phyloP scores from a whole-genome alignment of 768 basidiomycete species.

The Trichaptum fuscoviolaceum region DNA sequence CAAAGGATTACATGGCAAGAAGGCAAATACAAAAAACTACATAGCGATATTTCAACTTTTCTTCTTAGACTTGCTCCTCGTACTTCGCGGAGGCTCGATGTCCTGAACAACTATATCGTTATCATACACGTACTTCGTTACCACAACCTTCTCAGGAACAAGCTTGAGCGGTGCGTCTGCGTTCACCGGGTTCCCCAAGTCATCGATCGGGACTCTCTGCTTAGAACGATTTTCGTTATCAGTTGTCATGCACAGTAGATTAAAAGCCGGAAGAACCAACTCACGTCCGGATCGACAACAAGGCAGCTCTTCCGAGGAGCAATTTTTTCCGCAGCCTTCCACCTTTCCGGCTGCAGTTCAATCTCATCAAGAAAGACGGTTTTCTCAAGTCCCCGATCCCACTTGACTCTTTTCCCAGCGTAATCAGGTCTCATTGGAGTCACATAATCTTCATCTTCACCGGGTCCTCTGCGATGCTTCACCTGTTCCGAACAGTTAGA shows the following conservation, averaged over 20 bases:
- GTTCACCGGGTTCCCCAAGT: slow-evolving; percentile 64
- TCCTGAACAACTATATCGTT: slow-evolving; percentile 38
- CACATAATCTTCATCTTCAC: slow-evolving; percentile 77
- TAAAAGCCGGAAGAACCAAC: slow-evolving; percentile 11
- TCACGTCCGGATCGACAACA: slow-evolving; percentile 61
- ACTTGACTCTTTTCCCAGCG: slow-evolving; percentile 61
- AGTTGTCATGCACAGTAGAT: slow-evolving; percentile 11
- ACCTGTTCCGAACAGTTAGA: slow-evolving; percentile 11
- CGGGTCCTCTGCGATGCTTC: slow-evolving; percentile 59
- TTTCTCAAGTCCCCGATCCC: slow-evolving; percentile 66
- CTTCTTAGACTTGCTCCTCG: slow-evolving; percentile 33
- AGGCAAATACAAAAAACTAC: slow-evolving; percentile 8
- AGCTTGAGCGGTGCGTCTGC: slow-evolving; percentile 55
- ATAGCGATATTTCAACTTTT: slow-evolving; percentile 11
- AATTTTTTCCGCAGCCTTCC: slow-evolving; percentile 11
- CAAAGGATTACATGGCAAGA: slow-evolving; percentile 6
- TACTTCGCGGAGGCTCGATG: neutral
- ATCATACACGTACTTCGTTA: slow-evolving; percentile 80
- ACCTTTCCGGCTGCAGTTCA: slow-evolving; percentile 42
- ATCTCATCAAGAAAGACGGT: slow-evolving; percentile 60
- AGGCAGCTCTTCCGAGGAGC: slow-evolving; percentile 57
- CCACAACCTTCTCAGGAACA: slow-evolving; percentile 56
- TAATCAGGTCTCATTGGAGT: slow-evolving; percentile 48
- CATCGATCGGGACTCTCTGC: slow-evolving; percentile 60
- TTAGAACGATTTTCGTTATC: slow-evolving; percentile 7